Evolutionary conservation across 768 basidiomycete genomes (phyloP).

Genomic region (Hygrophorus pudorinus): DNA sequence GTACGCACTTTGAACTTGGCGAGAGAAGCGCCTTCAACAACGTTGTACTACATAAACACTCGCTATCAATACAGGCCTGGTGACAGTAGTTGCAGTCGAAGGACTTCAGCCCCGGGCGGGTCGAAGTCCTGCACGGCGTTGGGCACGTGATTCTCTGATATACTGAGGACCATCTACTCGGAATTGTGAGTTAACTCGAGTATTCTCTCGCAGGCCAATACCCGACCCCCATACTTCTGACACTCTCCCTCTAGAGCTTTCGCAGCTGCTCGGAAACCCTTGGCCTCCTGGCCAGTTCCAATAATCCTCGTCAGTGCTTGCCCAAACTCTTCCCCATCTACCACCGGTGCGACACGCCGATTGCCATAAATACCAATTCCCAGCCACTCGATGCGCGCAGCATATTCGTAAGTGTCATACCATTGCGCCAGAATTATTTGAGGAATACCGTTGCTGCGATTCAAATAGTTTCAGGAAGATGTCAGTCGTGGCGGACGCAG

Average conservation of each 20-base stretch:
- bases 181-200: no score
- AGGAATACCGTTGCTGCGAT: slow-evolving; percentile 11
- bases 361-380: slow-evolving; percentile 16
- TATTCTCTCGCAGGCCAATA: not conserved
- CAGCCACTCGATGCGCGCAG: slow-evolving; percentile 13
- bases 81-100: no score
- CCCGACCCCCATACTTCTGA: not conserved
- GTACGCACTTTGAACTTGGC: no score
- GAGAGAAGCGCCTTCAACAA: no score
- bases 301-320: slow-evolving; percentile 11
- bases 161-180: no score
- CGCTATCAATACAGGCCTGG: no score
- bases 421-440: slow-evolving; percentile 15
- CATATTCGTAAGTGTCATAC: slow-evolving; percentile 16
- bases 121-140: no score
- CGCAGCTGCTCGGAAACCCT: not conserved
- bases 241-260: not conserved
- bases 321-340: slow-evolving; percentile 12
- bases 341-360: slow-evolving; percentile 8
- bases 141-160: no score
- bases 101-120: no score
- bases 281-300: slow-evolving; percentile 1
- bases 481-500: not conserved
- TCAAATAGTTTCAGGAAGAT: not conserved
- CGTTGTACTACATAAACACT: no score